phyloP scores from a whole-genome alignment of 805 yeast genomes.

The Candida maltosa region DNA sequence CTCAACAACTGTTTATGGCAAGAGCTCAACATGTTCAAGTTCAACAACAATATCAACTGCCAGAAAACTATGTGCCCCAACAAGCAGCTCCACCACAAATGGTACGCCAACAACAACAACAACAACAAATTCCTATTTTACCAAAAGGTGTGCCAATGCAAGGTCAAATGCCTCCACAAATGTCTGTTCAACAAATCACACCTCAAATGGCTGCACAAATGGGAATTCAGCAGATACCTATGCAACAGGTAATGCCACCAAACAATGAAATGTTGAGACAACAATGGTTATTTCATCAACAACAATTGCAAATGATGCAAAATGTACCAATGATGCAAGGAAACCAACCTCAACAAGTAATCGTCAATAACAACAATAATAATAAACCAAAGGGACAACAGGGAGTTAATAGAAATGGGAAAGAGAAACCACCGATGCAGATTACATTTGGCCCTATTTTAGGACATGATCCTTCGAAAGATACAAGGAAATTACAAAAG shows the following conservation, averaged over 20 bases:
- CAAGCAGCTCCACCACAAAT: too few relatives aligned
- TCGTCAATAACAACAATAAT: neutral
- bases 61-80: constrained; percentile 3
- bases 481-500: constrained; percentile 13
- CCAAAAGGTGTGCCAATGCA: too few relatives aligned
- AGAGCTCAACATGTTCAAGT: constrained; percentile 2
- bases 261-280: too few relatives aligned
- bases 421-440: constrained; percentile 19
- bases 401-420: too few relatives aligned
- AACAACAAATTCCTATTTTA: too few relatives aligned
- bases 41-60: constrained; percentile 4
- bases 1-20: constrained; percentile 4
- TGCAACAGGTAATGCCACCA: too few relatives aligned
- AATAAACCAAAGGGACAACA: constrained; percentile 8
- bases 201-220: too few relatives aligned
- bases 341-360: constrained; percentile 5
- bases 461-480: constrained; percentile 39
- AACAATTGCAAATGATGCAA: constrained; percentile 1
- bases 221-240: neutral
- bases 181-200: neutral
- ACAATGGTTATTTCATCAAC: constrained; percentile 6
- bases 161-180: neutral
- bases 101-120: too few relatives aligned
- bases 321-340: constrained; percentile 2
- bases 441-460: constrained; percentile 39